Evolutionary conservation across 2,329 filamentous ascomycete genomes (phyloP).

Genomic region (Cytospora piceicola): DNA sequence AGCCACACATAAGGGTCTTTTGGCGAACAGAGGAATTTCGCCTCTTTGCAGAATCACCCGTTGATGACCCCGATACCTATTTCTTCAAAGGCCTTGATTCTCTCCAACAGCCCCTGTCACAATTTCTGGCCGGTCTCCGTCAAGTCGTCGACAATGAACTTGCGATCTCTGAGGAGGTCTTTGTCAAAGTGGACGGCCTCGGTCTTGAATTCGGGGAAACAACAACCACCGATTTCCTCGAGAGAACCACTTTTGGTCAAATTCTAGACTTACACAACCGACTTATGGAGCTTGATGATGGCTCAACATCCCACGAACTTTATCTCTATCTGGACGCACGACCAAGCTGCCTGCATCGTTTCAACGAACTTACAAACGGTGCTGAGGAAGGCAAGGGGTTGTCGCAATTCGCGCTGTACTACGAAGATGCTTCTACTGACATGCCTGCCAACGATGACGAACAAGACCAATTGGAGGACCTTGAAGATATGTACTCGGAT

Average conservation of each 20-base stretch:
- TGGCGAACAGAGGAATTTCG: constrained; percentile 41
- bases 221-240: constrained; percentile 28
- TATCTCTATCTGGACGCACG: constrained; percentile 26
- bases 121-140: constrained; percentile 50
- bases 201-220: constrained; percentile 56
- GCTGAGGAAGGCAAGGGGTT: constrained; percentile 26
- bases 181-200: constrained; percentile 56
- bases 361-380: constrained; percentile 23
- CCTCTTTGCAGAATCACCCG: constrained; percentile 40
- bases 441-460: constrained; percentile 26
- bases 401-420: constrained; percentile 25
- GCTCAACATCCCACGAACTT: constrained; percentile 23
- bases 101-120: constrained; percentile 49
- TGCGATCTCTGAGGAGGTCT: constrained; percentile 50
- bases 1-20: constrained; percentile 38
- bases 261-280: constrained; percentile 27
- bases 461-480: constrained; percentile 21
- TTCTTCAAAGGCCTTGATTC: constrained; percentile 51
- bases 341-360: constrained; percentile 24
- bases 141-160: constrained; percentile 52
- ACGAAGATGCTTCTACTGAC: constrained; percentile 21
- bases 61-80: constrained; percentile 45
- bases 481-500: constrained; percentile 13
- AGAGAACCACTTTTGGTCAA: constrained; percentile 25
- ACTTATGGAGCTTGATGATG: constrained; percentile 26